Evolutionary conservation across 257 asterid species (phyloP), one percentile per base, ranked within the genome.

Genomic region (Solanum okadae): DNA sequence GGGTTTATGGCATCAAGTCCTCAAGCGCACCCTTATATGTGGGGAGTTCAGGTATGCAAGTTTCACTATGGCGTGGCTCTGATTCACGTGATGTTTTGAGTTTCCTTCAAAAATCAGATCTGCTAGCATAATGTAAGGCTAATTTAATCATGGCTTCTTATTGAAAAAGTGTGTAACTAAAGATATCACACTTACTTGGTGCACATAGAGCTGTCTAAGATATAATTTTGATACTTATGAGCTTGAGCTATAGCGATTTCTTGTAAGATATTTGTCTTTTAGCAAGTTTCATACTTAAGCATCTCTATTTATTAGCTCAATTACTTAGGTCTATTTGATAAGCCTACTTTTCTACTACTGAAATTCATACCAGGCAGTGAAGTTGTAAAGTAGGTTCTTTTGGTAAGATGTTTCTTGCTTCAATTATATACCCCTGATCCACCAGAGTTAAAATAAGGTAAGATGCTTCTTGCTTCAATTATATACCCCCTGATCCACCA

Each of bases 21-120:
- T 82, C 98, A 96, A 90, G 91, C 94, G 5, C 98, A 96, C 92
- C 98, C 98, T 52, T 95, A 96, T 88, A 95, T 96, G 99, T 96
- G 99, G 99, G 98, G 99, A 88, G 98, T 96, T 90, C 99, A 96
- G 96, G 99, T 96, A 88, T 56, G 75, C 78, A 83, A 11, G 40
- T 82, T 46, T 82, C 86, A 29, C 68, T 49, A 29, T 18, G 68
- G 20, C 8, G 8, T 49, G 67, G 67, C 68, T 82, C 18, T 49
- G 70, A 49, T 46, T 82, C 86, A 49, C 1, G 22, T 29, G 70
- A 31, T 82, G 70, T 49, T 82, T 44, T 82, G 27, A 15, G 34
- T 49, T 82, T 82, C 86, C 42, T 31, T 49, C 40, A 49, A 49
- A 46, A 82, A 31, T 82, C 42, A 29, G 86, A 82, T 49, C 44